Percentiles rank a stretch among this genome's conserved stretches.
Conservation (phyloP, 768 basidiomycete genomes). For the Tulasnella sp. region DNA sequence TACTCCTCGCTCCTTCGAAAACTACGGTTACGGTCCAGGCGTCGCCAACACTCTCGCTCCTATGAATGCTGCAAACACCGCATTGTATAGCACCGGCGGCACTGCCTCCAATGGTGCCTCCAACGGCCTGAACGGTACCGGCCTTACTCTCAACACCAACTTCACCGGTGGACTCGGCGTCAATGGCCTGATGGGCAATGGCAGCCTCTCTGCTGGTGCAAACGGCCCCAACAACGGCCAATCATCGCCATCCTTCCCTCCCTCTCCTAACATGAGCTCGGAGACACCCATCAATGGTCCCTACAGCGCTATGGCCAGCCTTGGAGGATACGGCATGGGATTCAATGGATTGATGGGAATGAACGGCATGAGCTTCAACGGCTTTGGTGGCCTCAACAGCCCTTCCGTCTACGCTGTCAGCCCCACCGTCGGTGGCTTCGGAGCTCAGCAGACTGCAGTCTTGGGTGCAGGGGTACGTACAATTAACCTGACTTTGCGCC, state of each 20-base stretch:
- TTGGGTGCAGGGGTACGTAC: slow-evolving; percentile 32
- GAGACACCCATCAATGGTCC: slow-evolving; percentile 41
- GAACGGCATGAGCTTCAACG: slow-evolving; percentile 38
- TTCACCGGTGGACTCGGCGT: slow-evolving; percentile 9
- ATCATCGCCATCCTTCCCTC: slow-evolving; percentile 44
- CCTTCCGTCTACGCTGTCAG: slow-evolving; percentile 41
- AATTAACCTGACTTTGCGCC: slow-evolving; percentile 8
- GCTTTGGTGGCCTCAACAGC: slow-evolving; percentile 32
- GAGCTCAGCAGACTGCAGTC: slow-evolving; percentile 14
- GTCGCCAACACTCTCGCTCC: slow-evolving; percentile 51
- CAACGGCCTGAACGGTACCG: slow-evolving; percentile 10
- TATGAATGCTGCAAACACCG: slow-evolving; percentile 23
- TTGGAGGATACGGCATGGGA: slow-evolving; percentile 52
- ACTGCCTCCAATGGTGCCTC: slow-evolving; percentile 11
- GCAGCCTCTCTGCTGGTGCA: slow-evolving; percentile 28
- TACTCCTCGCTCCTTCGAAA: slow-evolving; percentile 67
- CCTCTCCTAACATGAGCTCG: slow-evolving; percentile 33
- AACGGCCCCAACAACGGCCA: slow-evolving; percentile 11
- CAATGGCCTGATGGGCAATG: slow-evolving; percentile 21
- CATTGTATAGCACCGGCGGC: slow-evolving; percentile 30
- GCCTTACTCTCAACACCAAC: slow-evolving; percentile 29
- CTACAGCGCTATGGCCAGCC: slow-evolving; percentile 36
- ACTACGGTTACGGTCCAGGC: slow-evolving; percentile 84
- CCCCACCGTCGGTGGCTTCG: slow-evolving; percentile 29
- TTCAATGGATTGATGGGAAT: slow-evolving; percentile 60